Evolutionary conservation across 176 grass and related monocot species (phyloP).

Genomic region (Oryza rufipogon): DNA sequence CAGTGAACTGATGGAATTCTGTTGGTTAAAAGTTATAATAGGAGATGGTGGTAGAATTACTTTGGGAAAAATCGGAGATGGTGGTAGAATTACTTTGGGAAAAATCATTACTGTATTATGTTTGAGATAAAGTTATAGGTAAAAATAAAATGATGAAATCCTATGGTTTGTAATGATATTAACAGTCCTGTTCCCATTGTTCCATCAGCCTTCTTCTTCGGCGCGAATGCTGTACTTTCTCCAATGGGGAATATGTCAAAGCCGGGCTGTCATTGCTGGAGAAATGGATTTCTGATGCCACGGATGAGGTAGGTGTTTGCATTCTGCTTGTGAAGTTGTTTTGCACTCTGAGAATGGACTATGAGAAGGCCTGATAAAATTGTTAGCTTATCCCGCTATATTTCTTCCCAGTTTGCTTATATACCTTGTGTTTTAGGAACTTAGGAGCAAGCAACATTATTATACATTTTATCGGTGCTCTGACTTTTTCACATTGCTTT

Average conservation of each 20-base stretch:
- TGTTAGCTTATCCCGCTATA: neutral
- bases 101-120: constrained; percentile 2
- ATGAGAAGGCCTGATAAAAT: constrained; percentile 21
- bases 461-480: neutral
- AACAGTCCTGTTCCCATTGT: constrained; percentile 29
- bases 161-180: constrained; percentile 33
- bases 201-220: constrained; percentile 78
- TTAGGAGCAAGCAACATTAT: neutral
- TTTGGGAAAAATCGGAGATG: constrained; percentile 13
- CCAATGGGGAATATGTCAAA: constrained; percentile 97
- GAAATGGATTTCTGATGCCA: constrained; percentile 94
- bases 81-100: constrained; percentile 10
- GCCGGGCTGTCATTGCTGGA: constrained; percentile 85
- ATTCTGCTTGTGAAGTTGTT: constrained; percentile 12
- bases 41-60: neutral
- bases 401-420: neutral
- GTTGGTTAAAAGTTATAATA: constrained; percentile 10
- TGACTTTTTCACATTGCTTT: constrained; percentile 11
- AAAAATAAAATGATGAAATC: neutral
- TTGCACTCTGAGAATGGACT: constrained; percentile 10
- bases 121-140: constrained; percentile 6
- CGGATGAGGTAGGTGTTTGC: constrained; percentile 65
- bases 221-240: constrained; percentile 97
- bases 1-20: constrained; percentile 14
- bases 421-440: neutral